Conservation (phyloP, 2,329 filamentous ascomycete genomes). For the Alternaria solani region DNA sequence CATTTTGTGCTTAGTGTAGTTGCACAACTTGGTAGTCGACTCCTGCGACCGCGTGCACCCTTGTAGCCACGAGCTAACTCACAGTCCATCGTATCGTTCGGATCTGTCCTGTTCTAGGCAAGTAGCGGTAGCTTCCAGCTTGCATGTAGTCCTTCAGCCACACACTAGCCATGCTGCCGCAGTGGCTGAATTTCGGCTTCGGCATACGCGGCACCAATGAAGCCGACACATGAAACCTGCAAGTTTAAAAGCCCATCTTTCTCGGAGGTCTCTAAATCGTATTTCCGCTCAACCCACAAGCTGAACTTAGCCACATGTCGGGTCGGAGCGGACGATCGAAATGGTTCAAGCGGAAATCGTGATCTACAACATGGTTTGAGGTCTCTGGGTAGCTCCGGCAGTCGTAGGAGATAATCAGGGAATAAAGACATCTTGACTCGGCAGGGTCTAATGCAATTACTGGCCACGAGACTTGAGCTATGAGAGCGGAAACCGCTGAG, state of each 20-base stretch:
- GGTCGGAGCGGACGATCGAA: not conserved
- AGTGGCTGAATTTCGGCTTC: constrained; percentile 2
- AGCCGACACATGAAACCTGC: not conserved
- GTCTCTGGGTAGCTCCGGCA: not conserved
- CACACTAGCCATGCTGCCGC: not conserved
- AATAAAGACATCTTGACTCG: constrained; percentile 1
- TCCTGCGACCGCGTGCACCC: not conserved
- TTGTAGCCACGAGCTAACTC: not conserved
- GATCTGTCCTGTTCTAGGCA: not conserved
- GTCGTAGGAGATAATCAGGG: not conserved
- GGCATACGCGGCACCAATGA: not conserved
- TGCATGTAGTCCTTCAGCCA: not conserved
- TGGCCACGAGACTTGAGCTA: not conserved
- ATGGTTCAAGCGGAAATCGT: not conserved
- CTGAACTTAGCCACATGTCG: not conserved
- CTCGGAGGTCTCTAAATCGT: not conserved
- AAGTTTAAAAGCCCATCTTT: constrained; percentile 2
- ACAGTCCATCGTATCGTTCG: not conserved
- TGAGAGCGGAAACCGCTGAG: not conserved
- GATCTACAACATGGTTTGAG: not conserved
- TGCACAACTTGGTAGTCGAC: not conserved
- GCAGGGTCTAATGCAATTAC: not conserved
- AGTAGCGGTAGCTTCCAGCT: not conserved
- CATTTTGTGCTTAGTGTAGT: not conserved
- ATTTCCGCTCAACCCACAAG: not conserved